phyloP scores from a whole-genome alignment of 2,329 filamentous ascomycete genomes.

The Torrubiella hemipterigena region DNA sequence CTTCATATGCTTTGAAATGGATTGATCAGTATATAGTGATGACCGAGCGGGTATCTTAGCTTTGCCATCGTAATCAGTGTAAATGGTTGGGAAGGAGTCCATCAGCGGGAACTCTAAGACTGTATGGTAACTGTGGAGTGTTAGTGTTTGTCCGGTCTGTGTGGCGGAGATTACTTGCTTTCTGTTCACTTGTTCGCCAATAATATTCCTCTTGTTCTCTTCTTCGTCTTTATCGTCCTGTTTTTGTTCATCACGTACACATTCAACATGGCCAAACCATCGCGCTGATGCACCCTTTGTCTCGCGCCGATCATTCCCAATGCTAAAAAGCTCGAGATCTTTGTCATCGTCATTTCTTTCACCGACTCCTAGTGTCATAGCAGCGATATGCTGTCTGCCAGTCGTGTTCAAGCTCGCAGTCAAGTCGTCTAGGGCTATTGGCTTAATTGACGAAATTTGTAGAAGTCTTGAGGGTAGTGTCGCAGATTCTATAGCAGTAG shows the following conservation, averaged over 20 bases:
- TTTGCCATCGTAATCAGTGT: slow-evolving; percentile 31
- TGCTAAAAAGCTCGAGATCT: slow-evolving; percentile 18
- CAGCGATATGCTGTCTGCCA: slow-evolving; percentile 70
- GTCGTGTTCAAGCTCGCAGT: slow-evolving; percentile 58
- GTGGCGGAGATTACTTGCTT: slow-evolving; percentile 2
- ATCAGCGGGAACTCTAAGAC: slow-evolving; percentile 61
- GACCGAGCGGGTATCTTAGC: slow-evolving; percentile 31
- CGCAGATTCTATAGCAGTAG: slow-evolving; percentile 65
- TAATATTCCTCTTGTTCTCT: slow-evolving; percentile 4
- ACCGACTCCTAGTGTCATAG: slow-evolving; percentile 54
- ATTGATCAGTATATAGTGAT: slow-evolving; percentile 61
- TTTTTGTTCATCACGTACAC: slow-evolving; percentile 2
- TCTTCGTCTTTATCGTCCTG: slow-evolving; percentile 4
- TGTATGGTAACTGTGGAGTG: slow-evolving; percentile 28
- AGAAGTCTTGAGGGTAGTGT: slow-evolving; percentile 65
- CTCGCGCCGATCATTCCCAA: no score
- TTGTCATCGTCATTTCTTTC: slow-evolving; percentile 16
- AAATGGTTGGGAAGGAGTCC: slow-evolving; percentile 74
- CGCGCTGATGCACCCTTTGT: no score
- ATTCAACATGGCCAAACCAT: no score
- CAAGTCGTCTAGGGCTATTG: slow-evolving; percentile 47
- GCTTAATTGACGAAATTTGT: slow-evolving; percentile 22
- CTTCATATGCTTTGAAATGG: slow-evolving; percentile 58
- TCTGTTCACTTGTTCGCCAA: slow-evolving; percentile 7
- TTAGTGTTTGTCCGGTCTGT: background rate